These are phyloP conservation scores for Exophiala xenobiotica DNA, from an alignment of 2,329 filamentous ascomycete genomes.

Conservation along the genomic window DNA sequence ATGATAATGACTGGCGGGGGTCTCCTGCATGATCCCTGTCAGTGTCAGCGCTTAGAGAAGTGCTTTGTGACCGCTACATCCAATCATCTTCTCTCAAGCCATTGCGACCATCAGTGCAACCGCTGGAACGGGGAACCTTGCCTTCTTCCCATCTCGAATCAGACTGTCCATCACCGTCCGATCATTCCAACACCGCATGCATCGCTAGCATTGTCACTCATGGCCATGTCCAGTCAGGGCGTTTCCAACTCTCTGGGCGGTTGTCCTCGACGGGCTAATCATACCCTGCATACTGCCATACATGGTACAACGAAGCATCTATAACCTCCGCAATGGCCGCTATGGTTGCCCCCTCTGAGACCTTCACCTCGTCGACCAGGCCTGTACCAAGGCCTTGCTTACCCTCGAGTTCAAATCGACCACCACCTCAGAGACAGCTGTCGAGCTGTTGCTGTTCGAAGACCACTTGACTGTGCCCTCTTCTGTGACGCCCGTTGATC, in stretches of 20 bases:
- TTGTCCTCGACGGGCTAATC: constrained; percentile 5
- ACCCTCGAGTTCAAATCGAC: background rate
- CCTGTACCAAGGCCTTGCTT: constrained; percentile 1
- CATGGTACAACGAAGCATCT: background rate
- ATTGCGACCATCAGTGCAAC: constrained; percentile 5
- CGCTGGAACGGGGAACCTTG: constrained; percentile 1
- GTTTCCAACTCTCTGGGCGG: constrained; percentile 19
- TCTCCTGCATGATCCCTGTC: constrained; percentile 4
- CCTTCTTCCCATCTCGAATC: constrained; percentile 13
- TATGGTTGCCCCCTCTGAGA: background rate
- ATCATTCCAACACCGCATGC: constrained; percentile 2
- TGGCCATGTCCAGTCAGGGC: constrained; percentile 20
- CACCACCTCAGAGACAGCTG: constrained; percentile 4
- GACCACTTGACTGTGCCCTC: constrained; percentile 22
- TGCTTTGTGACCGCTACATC: background rate
- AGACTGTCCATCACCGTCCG: constrained; percentile 11
- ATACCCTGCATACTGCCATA: background rate
- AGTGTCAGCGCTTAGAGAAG: constrained; percentile 14
- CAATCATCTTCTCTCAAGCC: constrained; percentile 7
- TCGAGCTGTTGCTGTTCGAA: constrained; percentile 1
- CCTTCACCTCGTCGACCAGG: constrained; percentile 14
- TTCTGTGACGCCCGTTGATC: constrained; percentile 1
- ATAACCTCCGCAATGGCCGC: background rate
- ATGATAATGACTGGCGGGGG: background rate
- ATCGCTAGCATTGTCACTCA: constrained; percentile 8